Evolutionary conservation across 108 stramenopile species (phyloP), one percentile per base, ranked within the genome.

Genomic region (Cyclotella kingstonii): DNA sequence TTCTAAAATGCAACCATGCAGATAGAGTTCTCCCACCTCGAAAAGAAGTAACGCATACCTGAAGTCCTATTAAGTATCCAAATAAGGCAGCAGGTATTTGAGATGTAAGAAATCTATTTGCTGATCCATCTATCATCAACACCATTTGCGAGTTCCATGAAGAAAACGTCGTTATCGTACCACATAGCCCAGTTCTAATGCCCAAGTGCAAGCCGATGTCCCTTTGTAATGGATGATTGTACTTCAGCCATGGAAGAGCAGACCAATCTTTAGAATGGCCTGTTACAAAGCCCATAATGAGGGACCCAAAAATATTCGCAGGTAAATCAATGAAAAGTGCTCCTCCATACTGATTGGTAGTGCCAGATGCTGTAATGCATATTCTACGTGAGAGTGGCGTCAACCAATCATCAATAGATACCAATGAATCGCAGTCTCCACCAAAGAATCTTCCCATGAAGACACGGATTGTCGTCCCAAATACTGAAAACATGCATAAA

Each of bases 141-240:
- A 91, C 82, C 90, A 88, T 88, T 77, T 88, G 86, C 7, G 84
- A 54, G 57, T 91, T 87, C 86, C 86, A 91, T n/a, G 82, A 82
- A 1, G 84, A 76, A 65, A 87, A 85, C 11, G 85, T 87, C 17
- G 90, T 91, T 21, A 91, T 29, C 22, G 78, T 76, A 14, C 90
- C 90, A 62, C 90, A 91, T 10, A 91, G 54, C 33, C 77, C 90
- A 14, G 73, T 82, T 8, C 34, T 68, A 1, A 91, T 48, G 4
- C 71, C 79, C 5, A 80, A 47, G 53, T 86, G 82, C 28, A 88
- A 50, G 9, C 78, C 73, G 5, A 66, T 44, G 21, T 80, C 54
- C 3, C 28, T 23, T 53, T 90, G 89, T 21, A 85, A 52, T 18
- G 84, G 80, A 66, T 90, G 85, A 48, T 85, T 60, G 12, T 63